Base-by-base conservation (phyloP, 176 grass and related monocot genomes). In the Carex myosuroides region DNA sequence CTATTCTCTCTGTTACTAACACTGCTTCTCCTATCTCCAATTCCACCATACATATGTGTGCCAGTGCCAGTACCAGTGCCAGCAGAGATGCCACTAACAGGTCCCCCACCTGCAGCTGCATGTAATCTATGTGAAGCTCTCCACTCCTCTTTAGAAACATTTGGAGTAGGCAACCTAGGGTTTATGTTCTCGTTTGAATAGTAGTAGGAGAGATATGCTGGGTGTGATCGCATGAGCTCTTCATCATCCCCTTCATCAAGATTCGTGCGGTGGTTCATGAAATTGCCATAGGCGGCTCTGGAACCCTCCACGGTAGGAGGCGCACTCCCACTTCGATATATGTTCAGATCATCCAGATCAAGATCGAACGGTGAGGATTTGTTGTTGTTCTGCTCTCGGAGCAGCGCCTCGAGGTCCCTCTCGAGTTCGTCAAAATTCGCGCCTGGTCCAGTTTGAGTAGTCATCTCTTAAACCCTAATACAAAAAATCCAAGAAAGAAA, bases 141-240 rank as follows among this genome's bases (percentile, higher is more conserved):
- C 94, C 94, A 97, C 74, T 97, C 92, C 90, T 97, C 94, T 88
- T 88, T 94, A 0, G 92, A 94, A 64, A 94, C 84, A 39, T 90
- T 81, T 4, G 95, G 95, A 22, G 86, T 91, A 0, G 95, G 95
- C 81, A 94, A 84, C 89, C 95, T 91, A 29, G 95, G 95, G 79
- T 98, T 98, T 77, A 93, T 73, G 82, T 91, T 90, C 86, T 94
- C 95, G 52, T 98, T 93, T 8, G 89, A 93, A 64, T 93, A 98
- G 87, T 98, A 98, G 74, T 94, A 94, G 0, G 86, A 86, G n/a
- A 91, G 86, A 59, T 94, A 98, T 0, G 85, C 89, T 0, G 95
- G 95, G 84, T 98, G 95, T 0, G 91, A 92, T 48, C 91, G 77
- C 42, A 97, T 87, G 81, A 94, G 87, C 68, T 94, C 92, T 9